A percentile compares a stretch with the other conserved stretches of the same genome.
Evolutionary conservation across 352 stramenopile genomes (phyloP).

Genomic region (Aphanomyces euteiches): DNA sequence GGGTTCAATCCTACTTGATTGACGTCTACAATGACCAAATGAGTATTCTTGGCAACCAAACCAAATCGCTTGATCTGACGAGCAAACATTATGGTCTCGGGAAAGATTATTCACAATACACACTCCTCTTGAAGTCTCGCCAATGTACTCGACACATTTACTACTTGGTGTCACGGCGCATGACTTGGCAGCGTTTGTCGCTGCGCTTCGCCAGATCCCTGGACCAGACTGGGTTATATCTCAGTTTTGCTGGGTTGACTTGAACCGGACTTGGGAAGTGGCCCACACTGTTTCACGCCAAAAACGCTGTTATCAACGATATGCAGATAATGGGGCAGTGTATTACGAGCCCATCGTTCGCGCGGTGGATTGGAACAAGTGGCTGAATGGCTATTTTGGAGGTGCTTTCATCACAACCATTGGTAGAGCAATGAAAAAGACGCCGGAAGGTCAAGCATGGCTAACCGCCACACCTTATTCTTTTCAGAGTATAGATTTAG

Average conservation of each 20-base stretch:
- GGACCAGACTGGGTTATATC: neutral
- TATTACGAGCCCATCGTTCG: constrained; percentile 15
- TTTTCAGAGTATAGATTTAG: neutral
- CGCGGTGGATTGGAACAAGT: neutral
- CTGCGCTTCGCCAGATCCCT: neutral
- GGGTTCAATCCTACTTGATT: constrained; percentile 21
- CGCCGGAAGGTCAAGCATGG: neutral
- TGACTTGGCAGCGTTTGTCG: neutral
- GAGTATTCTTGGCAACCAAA: neutral
- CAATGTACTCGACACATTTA: neutral
- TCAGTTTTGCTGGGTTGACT: constrained; percentile 25
- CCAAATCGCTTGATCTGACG: neutral
- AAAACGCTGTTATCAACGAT: neutral
- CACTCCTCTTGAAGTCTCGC: neutral
- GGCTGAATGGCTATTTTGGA: neutral
- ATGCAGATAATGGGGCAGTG: constrained; percentile 2
- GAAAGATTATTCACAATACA: neutral
- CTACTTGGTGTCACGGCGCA: no score
- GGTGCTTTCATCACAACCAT: neutral
- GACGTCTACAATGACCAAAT: constrained; percentile 13
- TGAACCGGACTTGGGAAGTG: constrained; percentile 18
- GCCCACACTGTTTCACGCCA: constrained; percentile 8
- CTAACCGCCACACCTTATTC: neutral
- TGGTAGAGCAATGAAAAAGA: neutral
- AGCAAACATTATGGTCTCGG: neutral